Evolutionary conservation across 495 filamentous ascomycete species (phyloP), one percentile per base, ranked within the genome.

Genomic region (Chaetomium cochliodes): DNA sequence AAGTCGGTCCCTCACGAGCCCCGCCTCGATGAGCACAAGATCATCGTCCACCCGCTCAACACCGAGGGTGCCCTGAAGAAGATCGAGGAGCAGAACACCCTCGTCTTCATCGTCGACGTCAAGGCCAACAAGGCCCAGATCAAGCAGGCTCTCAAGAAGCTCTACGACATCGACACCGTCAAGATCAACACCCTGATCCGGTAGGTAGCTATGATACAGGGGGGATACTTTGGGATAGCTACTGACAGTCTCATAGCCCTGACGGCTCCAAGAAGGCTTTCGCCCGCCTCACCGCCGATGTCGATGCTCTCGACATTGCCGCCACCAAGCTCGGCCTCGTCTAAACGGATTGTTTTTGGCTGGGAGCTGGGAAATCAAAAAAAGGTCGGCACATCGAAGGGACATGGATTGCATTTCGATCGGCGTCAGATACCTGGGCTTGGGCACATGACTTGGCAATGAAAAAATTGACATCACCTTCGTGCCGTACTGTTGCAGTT

Each of bases 91-190:
- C 91, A 98, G 87, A 96, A 99, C 87, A 97, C 94, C 72, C 85
- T 98, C 25, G 96, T 98, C 71, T 98, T 99, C 84, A 96, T 98
- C 75, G 92, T 96, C 74, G 91, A 99, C 70, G 86, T 92, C 78
- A 97, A 97, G 90, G 86, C 92, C 74, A 99, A 99, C 85, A 99
- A 99, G 91, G 88, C 92, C 75, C 94, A 99, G 87, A 99, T 99
- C 83, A 97, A 96, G 87, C 84, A 85, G 73, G 90, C 94, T 67
- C 84, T 99, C 69, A 99, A 99, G 92, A 97, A 93, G 90, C 87
- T 98, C 70, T 99, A 99, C 80, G 93, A 98, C 81, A 93, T 99
- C 68, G 92, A 97, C 74, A 89, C 86, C 74, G 84, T 99, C 81
- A 97, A 97, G 90, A 89, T 99, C 82, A 99, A 98, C 86, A 98